Percentiles rank a stretch among this genome's conserved stretches.
Evolutionary conservation across 345 rosid species (phyloP).

Genomic region (Angophora floribunda): DNA sequence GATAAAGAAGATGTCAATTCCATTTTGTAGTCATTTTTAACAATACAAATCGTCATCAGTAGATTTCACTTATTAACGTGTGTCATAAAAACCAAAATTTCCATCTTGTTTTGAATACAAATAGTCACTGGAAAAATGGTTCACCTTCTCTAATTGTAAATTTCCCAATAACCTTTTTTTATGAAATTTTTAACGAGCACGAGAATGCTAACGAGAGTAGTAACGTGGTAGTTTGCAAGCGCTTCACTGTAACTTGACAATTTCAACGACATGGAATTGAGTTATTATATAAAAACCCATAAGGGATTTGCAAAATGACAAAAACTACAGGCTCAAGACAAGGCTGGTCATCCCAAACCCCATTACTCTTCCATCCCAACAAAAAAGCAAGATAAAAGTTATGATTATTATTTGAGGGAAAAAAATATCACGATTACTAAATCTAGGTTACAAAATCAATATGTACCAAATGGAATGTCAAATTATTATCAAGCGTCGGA

Average conservation of each 20-base stretch:
- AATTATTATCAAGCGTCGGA: fast-evolving
- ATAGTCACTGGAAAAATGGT: neutral
- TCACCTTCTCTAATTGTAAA: neutral
- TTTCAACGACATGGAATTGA: fast-evolving
- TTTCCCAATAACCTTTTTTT: neutral
- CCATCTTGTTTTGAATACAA: fast-evolving
- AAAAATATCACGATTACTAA: neutral
- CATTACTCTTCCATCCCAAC: neutral
- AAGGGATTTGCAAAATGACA: fast-evolving
- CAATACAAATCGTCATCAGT: neutral
- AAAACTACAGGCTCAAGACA: fast-evolving
- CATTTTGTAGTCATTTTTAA: neutral
- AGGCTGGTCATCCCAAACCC: neutral
- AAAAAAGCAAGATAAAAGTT: neutral
- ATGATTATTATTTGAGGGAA: neutral
- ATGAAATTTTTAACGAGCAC: fast-evolving
- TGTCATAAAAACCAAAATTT: neutral
- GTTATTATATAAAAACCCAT: fast-evolving
- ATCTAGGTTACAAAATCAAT: neutral
- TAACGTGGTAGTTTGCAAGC: fast-evolving
- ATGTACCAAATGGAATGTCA: neutral
- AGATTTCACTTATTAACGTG: neutral
- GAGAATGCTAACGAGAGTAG: neutral
- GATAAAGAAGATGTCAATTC: fast-evolving
- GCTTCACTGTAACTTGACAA: fast-evolving